Evolutionary conservation across 2,329 filamentous ascomycete species (phyloP), one percentile per base, ranked within the genome.

Genomic region (Hymenoscyphus albidus): DNA sequence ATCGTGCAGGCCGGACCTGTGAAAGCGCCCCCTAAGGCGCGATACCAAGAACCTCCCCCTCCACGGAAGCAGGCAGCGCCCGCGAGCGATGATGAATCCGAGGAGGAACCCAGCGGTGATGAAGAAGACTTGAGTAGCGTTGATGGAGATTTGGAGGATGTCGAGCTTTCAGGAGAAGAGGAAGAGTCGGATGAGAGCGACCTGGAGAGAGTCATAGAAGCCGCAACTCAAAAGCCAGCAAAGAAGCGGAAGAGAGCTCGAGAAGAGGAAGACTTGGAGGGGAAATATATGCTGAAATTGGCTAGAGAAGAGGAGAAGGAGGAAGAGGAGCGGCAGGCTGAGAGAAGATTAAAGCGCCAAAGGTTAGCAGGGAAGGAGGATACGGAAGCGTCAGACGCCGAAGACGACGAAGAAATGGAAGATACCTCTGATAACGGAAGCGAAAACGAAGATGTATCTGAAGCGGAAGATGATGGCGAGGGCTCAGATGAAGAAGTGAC

Each of bases 221-320:
- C 77, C 63, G 81, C 85, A 10, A 73, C 59, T 13, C 61, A 64
- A 74, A 69, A 76, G 72, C 63, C 69, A 10, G 70, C 73, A 38
- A 80, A 84, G 38, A 90, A 90, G 75, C 82, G 88, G 67, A 91
- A 90, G 78, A 82, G 88, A 64, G 74, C 81, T 63, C 18, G 39
- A 16, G 83, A 89, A 39, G 85, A 88, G 12, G 84, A 91, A 31
- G 86, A 91, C 63, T 77, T 93, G 1, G 90, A 93, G 73, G 84
- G 82, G 64, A 85, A 84, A 60, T 93, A 93, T 71, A 80, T 94
- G 78, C 80, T 83, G 63, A 87, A 87, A 68, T 76, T 93, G 38
- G 83, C 81, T 70, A 77, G 86, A 74, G 77, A 88, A 72, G 83
- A 85, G 70, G 79, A 86, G 74, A 81, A 86, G 74, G 80, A 84